Evolutionary conservation across 2,329 filamentous ascomycete genomes (phyloP).

Genomic region (Penicillium capsulatum): DNA sequence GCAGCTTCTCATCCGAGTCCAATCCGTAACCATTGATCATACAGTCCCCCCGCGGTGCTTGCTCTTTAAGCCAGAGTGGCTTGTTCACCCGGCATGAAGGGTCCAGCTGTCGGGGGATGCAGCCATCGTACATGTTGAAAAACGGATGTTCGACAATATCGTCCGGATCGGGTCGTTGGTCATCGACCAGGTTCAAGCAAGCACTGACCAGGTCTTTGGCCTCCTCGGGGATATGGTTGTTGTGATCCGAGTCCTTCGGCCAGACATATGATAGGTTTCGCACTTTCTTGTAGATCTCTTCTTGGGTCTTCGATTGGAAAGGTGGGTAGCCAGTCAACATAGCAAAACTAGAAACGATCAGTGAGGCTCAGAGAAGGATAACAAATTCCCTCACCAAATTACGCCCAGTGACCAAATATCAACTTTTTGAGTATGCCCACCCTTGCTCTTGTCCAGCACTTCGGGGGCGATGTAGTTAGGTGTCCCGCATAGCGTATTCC

Average conservation of each 20-base stretch:
- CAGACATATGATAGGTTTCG: constrained; percentile 47
- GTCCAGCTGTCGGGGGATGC: constrained; percentile 44
- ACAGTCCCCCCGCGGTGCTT: constrained; percentile 46
- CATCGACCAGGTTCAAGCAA: constrained; percentile 47
- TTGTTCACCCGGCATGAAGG: constrained; percentile 36
- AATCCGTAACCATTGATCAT: constrained; percentile 44
- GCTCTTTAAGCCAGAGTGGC: constrained; percentile 43
- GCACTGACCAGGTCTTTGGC: constrained; percentile 47
- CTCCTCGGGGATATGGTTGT: constrained; percentile 47
- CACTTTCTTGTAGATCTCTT: constrained; percentile 51
- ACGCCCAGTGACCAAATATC: constrained; percentile 98
- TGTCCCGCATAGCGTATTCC: constrained; percentile 92
- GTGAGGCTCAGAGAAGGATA: constrained; percentile 11
- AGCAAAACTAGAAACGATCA: constrained; percentile 62
- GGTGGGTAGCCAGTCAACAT: constrained; percentile 95
- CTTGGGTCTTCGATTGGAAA: constrained; percentile 71
- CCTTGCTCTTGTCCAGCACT: constrained; percentile 87
- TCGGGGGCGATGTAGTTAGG: constrained; percentile 98
- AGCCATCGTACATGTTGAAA: constrained; percentile 49
- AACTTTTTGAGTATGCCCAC: constrained; percentile 95
- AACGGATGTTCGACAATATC: constrained; percentile 49
- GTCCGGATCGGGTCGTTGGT: constrained; percentile 48
- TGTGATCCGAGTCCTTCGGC: constrained; percentile 43
- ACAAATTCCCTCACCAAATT: constrained; percentile 66
- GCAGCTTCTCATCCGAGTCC: constrained; percentile 39